Base-by-base conservation (phyloP, 2,329 filamentous ascomycete species). In the Curvularia eragrostidis region DNA sequence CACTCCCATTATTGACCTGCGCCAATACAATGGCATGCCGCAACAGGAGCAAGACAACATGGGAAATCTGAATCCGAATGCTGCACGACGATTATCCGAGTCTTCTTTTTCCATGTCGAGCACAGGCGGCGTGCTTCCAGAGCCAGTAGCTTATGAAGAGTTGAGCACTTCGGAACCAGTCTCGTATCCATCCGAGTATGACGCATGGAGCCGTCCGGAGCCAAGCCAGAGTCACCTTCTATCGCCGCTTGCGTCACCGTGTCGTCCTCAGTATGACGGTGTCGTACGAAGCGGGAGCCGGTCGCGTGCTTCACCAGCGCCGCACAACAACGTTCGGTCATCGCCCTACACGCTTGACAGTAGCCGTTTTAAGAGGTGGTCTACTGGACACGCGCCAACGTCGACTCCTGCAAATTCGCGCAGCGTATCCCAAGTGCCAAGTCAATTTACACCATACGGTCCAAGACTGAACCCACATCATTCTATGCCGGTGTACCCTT, bases 21-120 rank as follows among this genome's bases (percentile, higher is more conserved):
- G 77, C 51, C 75, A 77, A 53, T 78, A 75, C 51, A 62, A 71
- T 32, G 63, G 66, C 12, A 70, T 73, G 58, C 64, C 69, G 3
- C 72, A 73, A 24, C 69, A 67, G 6, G 75, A 77, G n/a, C 58
- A 59, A 28, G 71, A 74, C 5, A 65, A 64, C 39, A 58, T 69
- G 54, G 60, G 68, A 18, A 65, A 59, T 12, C 76, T 73, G 65
- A 70, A 82, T 52, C 79, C 78, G n/a, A 75, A 83, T 44, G 83
- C 85, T 61, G 81, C 83, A 46, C 83, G 88, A 58, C 84, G 88
- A 60, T 84, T 90, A 81, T 91, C 89, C 19, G 88, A 88, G 47
- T 91, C 89, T 2, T 91, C 89, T 1, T 90, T 90, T 69, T 89
- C 88, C 38, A 84, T 91, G 78, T 91, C 89, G 15, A 90, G 78